These are phyloP conservation scores for Neurospora pannonica DNA, from an alignment of 495 filamentous ascomycete species.

Conservation along the genomic window DNA sequence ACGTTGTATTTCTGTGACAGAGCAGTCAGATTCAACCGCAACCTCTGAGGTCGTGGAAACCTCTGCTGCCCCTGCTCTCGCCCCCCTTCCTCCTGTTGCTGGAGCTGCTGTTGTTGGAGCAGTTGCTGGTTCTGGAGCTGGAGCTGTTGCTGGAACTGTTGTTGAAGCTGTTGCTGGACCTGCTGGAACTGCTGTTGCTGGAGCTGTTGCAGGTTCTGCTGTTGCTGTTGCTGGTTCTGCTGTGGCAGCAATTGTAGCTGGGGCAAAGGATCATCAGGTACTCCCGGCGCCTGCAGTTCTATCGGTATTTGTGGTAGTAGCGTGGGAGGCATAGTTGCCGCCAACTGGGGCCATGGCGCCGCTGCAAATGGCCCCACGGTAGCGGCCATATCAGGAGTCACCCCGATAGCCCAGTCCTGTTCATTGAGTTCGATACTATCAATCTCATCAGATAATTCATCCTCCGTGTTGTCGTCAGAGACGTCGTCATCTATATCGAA, in stretches of 20 bases:
- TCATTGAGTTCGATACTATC: conserved; percentile 11
- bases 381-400: background rate
- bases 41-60: conserved; percentile 25
- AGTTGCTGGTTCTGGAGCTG: background rate
- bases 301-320: background rate
- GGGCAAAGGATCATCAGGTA: background rate
- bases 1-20: conserved; percentile 42
- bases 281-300: background rate
- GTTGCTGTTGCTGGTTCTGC: background rate
- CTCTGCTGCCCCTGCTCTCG: background rate
- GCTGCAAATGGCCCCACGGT: background rate
- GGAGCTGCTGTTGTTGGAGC: conserved; percentile 2
- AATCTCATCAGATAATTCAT: conserved; percentile 5
- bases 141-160: background rate
- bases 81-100: background rate
- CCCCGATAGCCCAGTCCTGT: background rate
- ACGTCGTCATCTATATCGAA: conserved; percentile 11
- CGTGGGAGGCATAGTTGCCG: background rate
- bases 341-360: background rate
- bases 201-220: background rate
- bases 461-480: conserved; percentile 12
- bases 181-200: conserved; percentile 6
- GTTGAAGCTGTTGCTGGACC: conserved; percentile 4
- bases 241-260: background rate
- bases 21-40: conserved; percentile 39